A percentile compares a stretch with the other conserved stretches of the same genome.
Conservation (phyloP, 108 stramenopile genomes). For the Skeletonema grethae region DNA sequence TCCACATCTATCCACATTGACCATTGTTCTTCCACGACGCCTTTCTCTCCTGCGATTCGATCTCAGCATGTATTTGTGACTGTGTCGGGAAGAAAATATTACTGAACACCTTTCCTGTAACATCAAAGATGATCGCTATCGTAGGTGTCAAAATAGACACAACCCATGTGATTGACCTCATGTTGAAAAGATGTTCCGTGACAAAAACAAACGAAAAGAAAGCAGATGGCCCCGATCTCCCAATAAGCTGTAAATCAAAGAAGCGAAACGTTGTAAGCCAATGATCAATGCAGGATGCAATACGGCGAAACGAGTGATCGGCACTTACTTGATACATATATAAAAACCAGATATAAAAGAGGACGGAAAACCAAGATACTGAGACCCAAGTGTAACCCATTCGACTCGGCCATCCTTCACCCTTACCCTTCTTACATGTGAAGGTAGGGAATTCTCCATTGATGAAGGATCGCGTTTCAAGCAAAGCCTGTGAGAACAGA, state of each 20-base stretch:
- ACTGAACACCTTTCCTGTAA: constrained; percentile 75
- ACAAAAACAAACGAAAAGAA: constrained; percentile 65
- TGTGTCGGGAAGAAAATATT: constrained; percentile 88
- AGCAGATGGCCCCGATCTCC: constrained; percentile 46
- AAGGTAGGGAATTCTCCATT: constrained; percentile 75
- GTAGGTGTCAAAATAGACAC: constrained; percentile 65
- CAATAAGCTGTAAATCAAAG: constrained; percentile 37
- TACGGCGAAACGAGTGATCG: background rate
- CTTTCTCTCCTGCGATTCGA: constrained; percentile 32
- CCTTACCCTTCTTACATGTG: constrained; percentile 53
- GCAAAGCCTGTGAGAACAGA: constrained; percentile 53
- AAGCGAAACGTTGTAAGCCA: background rate
- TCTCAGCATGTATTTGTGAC: constrained; percentile 86
- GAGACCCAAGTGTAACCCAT: constrained; percentile 77
- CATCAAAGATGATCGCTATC: constrained; percentile 68
- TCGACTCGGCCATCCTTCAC: constrained; percentile 69
- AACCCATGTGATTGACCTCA: constrained; percentile 70
- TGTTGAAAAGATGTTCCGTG: constrained; percentile 60
- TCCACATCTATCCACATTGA: background rate
- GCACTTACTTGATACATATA: constrained; percentile 61
- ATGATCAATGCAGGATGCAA: background rate
- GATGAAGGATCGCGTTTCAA: constrained; percentile 74
- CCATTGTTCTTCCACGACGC: background rate
- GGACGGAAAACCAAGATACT: constrained; percentile 60
- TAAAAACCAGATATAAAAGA: constrained; percentile 69